phyloP scores from a whole-genome alignment of 805 yeast genomes.

The Saturnispora zaruensis region DNA sequence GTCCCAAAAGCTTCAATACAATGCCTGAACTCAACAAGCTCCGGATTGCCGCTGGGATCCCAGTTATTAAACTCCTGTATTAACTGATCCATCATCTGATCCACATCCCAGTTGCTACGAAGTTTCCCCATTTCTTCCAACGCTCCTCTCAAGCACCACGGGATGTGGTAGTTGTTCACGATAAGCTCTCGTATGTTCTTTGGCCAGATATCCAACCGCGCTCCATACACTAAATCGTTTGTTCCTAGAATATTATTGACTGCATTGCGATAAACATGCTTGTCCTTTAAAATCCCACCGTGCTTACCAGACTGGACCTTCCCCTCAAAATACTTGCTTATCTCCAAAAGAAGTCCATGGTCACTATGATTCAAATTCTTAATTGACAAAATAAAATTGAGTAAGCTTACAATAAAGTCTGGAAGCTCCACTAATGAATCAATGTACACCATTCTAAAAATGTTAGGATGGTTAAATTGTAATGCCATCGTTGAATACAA shows the following conservation, averaged over 20 bases:
- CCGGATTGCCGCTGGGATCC: constrained; percentile 38
- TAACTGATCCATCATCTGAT: constrained; percentile 32
- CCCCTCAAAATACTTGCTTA: constrained; percentile 70
- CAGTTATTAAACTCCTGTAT: constrained; percentile 64
- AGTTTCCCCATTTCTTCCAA: constrained; percentile 48
- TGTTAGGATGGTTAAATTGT: constrained; percentile 78
- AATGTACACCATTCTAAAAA: constrained; percentile 74
- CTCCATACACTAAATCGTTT: constrained; percentile 39
- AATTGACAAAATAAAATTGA: constrained; percentile 19
- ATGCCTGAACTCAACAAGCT: constrained; percentile 57
- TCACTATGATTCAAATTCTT: constrained; percentile 26
- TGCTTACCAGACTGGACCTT: constrained; percentile 73
- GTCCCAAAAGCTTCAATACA: constrained; percentile 26
- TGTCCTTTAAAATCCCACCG: constrained; percentile 45
- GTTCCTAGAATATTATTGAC: constrained; percentile 70
- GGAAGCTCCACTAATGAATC: constrained; percentile 37
- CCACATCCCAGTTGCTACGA: constrained; percentile 42
- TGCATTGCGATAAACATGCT: constrained; percentile 72
- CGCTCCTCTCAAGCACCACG: constrained; percentile 89
- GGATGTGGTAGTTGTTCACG: constrained; percentile 75
- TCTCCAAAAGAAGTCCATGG: constrained; percentile 38
- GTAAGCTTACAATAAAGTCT: constrained; percentile 33
- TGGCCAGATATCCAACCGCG: constrained; percentile 28
- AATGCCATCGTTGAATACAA: constrained; percentile 78
- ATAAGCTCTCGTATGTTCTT: constrained; percentile 42